Percentiles rank a stretch among this genome's conserved stretches.
phyloP scores from a whole-genome alignment of 2,329 filamentous ascomycete genomes.

The Claviceps pusilla region DNA sequence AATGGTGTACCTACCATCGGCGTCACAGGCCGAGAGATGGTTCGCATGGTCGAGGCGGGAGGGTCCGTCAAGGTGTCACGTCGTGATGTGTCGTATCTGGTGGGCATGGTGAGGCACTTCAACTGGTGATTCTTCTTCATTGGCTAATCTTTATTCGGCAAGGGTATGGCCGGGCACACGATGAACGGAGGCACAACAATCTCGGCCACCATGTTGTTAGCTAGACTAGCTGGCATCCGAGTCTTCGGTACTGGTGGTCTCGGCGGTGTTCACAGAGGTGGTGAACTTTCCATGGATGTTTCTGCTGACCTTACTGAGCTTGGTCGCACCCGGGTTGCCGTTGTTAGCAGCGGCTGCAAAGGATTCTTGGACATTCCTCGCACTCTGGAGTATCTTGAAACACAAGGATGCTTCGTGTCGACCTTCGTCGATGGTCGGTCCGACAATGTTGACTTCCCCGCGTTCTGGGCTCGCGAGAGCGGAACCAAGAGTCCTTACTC shows the following conservation, averaged over 20 bases:
- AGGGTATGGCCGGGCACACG: slow-evolving; percentile 50
- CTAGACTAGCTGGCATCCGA: slow-evolving; percentile 71
- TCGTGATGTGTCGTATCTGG: slow-evolving; percentile 69
- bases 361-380: slow-evolving; percentile 86
- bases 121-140: slow-evolving; percentile 2
- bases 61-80: slow-evolving; percentile 72
- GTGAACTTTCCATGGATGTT: slow-evolving; percentile 75
- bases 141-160: background rate
- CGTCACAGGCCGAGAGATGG: slow-evolving; percentile 55
- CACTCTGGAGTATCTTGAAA: slow-evolving; percentile 66
- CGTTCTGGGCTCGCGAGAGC: slow-evolving; percentile 84
- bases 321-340: slow-evolving; percentile 73
- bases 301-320: slow-evolving; percentile 92
- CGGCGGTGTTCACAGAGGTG: slow-evolving; percentile 84
- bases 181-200: slow-evolving; percentile 88
- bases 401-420: slow-evolving; percentile 62
- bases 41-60: slow-evolving; percentile 51
- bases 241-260: slow-evolving; percentile 92
- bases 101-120: slow-evolving; percentile 49
- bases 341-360: slow-evolving; percentile 84
- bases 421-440: slow-evolving; percentile 76
- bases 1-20: slow-evolving; percentile 74
- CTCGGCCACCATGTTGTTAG: slow-evolving; percentile 81
- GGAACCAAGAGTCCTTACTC: slow-evolving; percentile 64
- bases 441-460: slow-evolving; percentile 68